Evolutionary conservation across 768 basidiomycete species (phyloP), one percentile per base, ranked within the genome.

Genomic region (Rhodotorula toruloides): DNA sequence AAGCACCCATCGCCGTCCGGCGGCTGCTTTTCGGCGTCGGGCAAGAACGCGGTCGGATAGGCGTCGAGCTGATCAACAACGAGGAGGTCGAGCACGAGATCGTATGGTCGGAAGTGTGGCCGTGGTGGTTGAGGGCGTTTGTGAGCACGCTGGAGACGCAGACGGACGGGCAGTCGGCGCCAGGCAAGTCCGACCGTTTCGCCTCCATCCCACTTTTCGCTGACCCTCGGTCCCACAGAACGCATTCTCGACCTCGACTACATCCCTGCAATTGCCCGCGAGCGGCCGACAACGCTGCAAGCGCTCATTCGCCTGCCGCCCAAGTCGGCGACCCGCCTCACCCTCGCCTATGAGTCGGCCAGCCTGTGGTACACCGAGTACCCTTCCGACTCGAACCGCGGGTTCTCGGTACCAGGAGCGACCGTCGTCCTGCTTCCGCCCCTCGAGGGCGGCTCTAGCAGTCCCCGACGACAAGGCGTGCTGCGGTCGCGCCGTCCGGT

Each of bases 301-400:
- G 81, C 85, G 10, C 75, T 81, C 27, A 77, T 98, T 21, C 81
- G 77, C 4, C 76, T 98, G n/a, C 91, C 92, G 0, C 80, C 89
- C 13, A 79, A 80, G 43, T 82, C 83, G 63, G 86, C 84, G 0
- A 75, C 91, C 11, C 80, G 81, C 13, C 78, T 97, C 58, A 83
- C 81, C 25, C 81, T 93, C 76, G 87, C 87, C 40, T 85, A 91
- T 74, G 82, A 83, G 42, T 91, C 91, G 76, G 83, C 87, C 2
- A 96, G 92, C 75, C 79, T 99, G 60, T 85, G 87, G 57, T 98
- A 97, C 76, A 93, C 91, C 17, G 93, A 98, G 74, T 93, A 98
- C 76, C 91, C 88, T 16, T 91, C 93, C 0, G 94, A 98, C 75
- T 90, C 94, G 4, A 88, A 92, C 75, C 83, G 96, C 46, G 96